Percentiles rank a stretch among this genome's conserved stretches.
Evolutionary conservation across 83 land plant species (phyloP).

Genomic region (Picea mariana): DNA sequence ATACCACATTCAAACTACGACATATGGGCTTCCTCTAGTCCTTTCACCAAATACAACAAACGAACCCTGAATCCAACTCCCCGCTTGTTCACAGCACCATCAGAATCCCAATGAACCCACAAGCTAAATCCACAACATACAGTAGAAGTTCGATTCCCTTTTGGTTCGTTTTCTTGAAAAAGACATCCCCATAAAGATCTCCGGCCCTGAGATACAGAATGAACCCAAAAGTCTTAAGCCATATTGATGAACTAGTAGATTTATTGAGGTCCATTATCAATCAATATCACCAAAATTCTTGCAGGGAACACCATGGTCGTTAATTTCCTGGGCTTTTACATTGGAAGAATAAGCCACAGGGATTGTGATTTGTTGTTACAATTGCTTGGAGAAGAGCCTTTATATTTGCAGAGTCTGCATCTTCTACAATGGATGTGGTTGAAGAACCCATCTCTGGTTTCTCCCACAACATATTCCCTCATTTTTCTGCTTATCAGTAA

Average conservation of each 20-base stretch:
- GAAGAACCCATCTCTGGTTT: conserved; percentile 62
- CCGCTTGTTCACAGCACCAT: no score
- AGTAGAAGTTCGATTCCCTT: no score
- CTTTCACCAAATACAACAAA: no score
- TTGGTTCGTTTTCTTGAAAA: no score
- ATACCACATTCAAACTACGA: no score
- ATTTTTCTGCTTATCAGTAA: conserved; percentile 61
- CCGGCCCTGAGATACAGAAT: no score
- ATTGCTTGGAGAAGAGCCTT: conserved; percentile 38
- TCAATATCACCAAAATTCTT: conserved; percentile 38
- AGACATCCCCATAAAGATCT: no score
- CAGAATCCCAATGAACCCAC: no score
- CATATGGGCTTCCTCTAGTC: no score
- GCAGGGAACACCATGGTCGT: conserved; percentile 52
- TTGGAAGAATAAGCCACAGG: conserved; percentile 35
- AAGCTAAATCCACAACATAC: no score
- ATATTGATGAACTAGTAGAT: background rate
- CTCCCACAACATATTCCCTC: conserved; percentile 54
- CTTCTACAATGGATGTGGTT: conserved; percentile 83
- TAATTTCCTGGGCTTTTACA: conserved; percentile 44
- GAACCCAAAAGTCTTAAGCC: no score
- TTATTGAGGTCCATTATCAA: conserved; percentile 33
- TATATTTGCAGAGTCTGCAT: conserved; percentile 46
- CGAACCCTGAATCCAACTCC: no score
- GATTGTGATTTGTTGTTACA: conserved; percentile 61